Evolutionary conservation across 768 basidiomycete species (phyloP).

Genomic region (Ramaria sp.): DNA sequence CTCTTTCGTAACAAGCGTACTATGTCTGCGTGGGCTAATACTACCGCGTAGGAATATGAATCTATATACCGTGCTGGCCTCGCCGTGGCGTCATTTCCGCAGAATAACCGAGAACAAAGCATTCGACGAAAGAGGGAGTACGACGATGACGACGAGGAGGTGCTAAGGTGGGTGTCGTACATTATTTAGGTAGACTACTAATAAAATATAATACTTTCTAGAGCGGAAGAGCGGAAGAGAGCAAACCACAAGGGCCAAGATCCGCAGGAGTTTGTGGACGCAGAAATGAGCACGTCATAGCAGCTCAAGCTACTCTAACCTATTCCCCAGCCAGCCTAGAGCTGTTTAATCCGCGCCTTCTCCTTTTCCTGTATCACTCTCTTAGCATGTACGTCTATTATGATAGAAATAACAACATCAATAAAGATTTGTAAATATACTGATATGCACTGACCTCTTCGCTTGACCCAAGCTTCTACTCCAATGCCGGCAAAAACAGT

Average conservation of each 20-base stretch:
- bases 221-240: conserved; percentile 36
- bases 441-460: conserved; percentile 45
- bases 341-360: conserved; percentile 69
- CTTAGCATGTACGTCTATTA: conserved; percentile 68
- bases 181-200: neutral
- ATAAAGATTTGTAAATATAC: neutral
- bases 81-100: conserved; percentile 53
- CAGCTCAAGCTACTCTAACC: neutral
- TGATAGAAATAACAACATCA: conserved; percentile 9
- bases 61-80: conserved; percentile 78
- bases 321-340: conserved; percentile 30
- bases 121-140: conserved; percentile 55
- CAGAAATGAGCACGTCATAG: conserved; percentile 5
- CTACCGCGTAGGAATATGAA: conserved; percentile 65
- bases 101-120: conserved; percentile 32
- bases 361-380: conserved; percentile 74
- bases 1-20: neutral
- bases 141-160: conserved; percentile 64
- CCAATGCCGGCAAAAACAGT: conserved; percentile 95
- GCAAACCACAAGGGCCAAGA: conserved; percentile 6
- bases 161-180: neutral
- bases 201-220: conserved; percentile 9
- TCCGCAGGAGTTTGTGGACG: neutral
- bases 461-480: conserved; percentile 85
- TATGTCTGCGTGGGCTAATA: neutral